These are phyloP conservation scores for Trichocladium uniseriatum DNA, from an alignment of 495 filamentous ascomycete species.

Conservation along the genomic window DNA sequence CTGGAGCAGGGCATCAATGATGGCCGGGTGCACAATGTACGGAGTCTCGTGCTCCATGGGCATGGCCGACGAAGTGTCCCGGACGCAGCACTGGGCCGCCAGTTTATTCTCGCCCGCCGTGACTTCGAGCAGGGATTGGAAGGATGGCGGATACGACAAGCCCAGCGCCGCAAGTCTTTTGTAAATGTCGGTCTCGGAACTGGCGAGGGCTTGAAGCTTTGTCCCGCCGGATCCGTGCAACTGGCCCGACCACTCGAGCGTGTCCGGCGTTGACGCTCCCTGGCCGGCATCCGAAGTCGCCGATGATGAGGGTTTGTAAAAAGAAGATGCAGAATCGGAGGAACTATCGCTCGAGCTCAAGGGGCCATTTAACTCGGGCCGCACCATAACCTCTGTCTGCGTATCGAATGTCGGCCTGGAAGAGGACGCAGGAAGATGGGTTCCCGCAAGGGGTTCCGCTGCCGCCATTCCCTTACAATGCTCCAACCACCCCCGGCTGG, in stretches of 20 bases:
- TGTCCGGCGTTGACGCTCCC: conserved; percentile 7
- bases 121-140: conserved; percentile 32
- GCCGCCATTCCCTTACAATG: conserved; percentile 30
- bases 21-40: conserved; percentile 38
- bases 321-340: conserved; percentile 8
- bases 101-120: conserved; percentile 20
- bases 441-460: conserved; percentile 7
- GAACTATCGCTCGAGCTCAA: conserved; percentile 7
- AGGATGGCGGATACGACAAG: conserved; percentile 29
- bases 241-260: conserved; percentile 8
- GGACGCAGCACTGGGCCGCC: conserved; percentile 30
- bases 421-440: background rate
- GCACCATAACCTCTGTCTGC: conserved; percentile 2
- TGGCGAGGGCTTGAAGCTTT: conserved; percentile 2
- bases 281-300: conserved; percentile 13
- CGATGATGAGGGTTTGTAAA: conserved; percentile 8
- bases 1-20: conserved; percentile 40
- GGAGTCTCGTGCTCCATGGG: conserved; percentile 36
- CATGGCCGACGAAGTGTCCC: conserved; percentile 41
- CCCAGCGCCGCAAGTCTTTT: conserved; percentile 16
- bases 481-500: conserved; percentile 25
- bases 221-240: background rate
- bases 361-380: background rate
- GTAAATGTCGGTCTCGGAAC: conserved; percentile 11
- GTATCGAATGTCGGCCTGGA: background rate